Conservation (phyloP, 345 rosid genomes). For the Aegle marmelos region DNA sequence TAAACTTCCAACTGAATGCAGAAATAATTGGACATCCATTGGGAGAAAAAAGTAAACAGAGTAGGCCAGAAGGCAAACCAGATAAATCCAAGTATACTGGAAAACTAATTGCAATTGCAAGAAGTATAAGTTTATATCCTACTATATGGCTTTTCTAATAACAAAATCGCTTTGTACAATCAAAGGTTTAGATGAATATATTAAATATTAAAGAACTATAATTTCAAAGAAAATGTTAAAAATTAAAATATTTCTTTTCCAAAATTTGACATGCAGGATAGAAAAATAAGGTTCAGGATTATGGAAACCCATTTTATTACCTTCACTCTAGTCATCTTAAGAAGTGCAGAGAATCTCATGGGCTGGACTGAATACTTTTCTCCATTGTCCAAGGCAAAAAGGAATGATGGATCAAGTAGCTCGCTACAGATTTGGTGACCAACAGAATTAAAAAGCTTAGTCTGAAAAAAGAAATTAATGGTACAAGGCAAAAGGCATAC, state of each 20-base stretch:
- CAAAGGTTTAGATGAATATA: not conserved
- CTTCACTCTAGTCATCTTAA: conserved; percentile 95
- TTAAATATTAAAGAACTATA: not conserved
- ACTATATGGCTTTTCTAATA: not conserved
- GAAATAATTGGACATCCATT: not conserved
- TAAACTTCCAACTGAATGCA: not conserved
- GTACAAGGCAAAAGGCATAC: conserved; percentile 34
- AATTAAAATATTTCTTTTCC: not conserved
- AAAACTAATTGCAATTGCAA: not conserved
- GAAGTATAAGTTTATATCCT: not conserved
- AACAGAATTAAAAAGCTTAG: conserved; percentile 22
- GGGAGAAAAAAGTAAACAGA: not conserved
- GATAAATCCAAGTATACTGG: not conserved
- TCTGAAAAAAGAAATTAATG: not conserved
- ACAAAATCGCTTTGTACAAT: not conserved
- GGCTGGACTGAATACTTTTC: conserved; percentile 87
- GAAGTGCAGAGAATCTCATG: conserved; percentile 77
- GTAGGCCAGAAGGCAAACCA: not conserved
- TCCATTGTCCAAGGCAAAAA: conserved; percentile 90
- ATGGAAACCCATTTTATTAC: conserved; percentile 33
- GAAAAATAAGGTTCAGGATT: not conserved
- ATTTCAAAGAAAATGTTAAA: not conserved
- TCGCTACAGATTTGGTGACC: conserved; percentile 50
- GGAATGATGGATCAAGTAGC: conserved; percentile 96
- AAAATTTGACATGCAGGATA: not conserved